Base-by-base conservation (phyloP, 257 asterid species). In the Solanum tarijense region DNA sequence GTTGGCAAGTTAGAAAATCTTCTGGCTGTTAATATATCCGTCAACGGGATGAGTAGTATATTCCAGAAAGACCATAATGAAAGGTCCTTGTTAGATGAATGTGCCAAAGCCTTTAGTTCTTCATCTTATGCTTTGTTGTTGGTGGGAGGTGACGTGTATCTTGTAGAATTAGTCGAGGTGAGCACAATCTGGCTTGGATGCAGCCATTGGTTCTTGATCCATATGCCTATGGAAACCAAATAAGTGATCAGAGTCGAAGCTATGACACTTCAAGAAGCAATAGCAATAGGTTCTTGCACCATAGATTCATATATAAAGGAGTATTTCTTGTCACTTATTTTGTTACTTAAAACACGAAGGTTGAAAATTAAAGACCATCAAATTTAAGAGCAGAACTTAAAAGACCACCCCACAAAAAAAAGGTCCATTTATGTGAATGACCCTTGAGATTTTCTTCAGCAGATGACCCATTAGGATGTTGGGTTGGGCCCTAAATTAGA, bases 51-150 rank as follows among this genome's bases (percentile, higher is more conserved):
- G 34, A 38, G 41, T 16, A 92, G 94, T 71, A 90, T 96, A 43
- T 97, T 92, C 65, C 97, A 88, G 88, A 93, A 92, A 60, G 99
- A 97, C 98, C 0, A 69, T 95, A 25, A 89, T 95, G n/a, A 92
- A 88, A 91, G 98, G 39, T 2, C 98, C 99, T 0, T 97, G 98
- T 65, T 94, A 88, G 83, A 78, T 96, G 85, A 90, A 96, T 69
- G 95, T 94, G 38, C 98, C 98, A 34, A 97, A 94, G 90, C 99
- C 98, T 27, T 88, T 97, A 87, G 98, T 96, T 74, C 95, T 97
- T 84, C 92, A 93, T 90, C 99, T 36, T 38, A 90, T 20, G 60
- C 0, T 48, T 48, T 48, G 60, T 48, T 48, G 60, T 2, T 16
- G 23, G 55, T 46, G n/a, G 0, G n/a, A 52, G 0, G 4, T 52